A percentile compares a stretch with the other conserved stretches of the same genome.
These are phyloP conservation scores for Boletus pseudo-olivaceus DNA, from an alignment of 768 basidiomycete genomes.

Conservation along the genomic window DNA sequence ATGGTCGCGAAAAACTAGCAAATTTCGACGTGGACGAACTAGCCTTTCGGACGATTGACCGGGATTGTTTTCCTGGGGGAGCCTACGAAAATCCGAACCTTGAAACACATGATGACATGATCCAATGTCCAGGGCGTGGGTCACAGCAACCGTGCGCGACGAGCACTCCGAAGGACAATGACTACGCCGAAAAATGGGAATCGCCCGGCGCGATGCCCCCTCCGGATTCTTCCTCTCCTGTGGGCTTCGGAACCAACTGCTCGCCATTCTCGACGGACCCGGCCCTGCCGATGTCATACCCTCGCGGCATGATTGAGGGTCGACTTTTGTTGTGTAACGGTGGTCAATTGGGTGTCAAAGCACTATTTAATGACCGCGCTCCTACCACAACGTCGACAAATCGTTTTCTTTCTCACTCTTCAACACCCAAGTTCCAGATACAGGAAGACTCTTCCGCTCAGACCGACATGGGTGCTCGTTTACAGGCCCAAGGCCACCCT, in stretches of 20 bases:
- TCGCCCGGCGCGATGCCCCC: conserved; percentile 7
- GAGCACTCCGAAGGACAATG: conserved; percentile 9
- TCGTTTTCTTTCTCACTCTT: not conserved
- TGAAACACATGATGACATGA: not conserved
- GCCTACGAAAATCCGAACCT: not conserved
- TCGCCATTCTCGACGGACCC: not conserved
- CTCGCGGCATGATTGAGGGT: not conserved
- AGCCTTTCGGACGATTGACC: not conserved
- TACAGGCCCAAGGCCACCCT: not conserved
- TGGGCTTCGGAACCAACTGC: not conserved
- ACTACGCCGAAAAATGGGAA: not conserved
- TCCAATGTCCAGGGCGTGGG: not conserved
- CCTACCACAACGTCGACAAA: not conserved
- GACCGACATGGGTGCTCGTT: not conserved
- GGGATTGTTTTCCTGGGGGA: not conserved
- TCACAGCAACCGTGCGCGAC: not conserved
- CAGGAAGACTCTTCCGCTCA: not conserved
- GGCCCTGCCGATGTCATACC: not conserved
- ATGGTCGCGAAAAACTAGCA: not conserved
- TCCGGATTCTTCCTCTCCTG: conserved; percentile 24
- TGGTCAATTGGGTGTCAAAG: not conserved
- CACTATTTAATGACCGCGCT: not conserved
- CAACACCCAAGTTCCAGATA: not conserved
- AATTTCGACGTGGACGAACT: not conserved
- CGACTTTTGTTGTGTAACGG: not conserved